Evolutionary conservation across 495 filamentous ascomycete genomes (phyloP).

Genomic region (Penicillium atrosanguineum): DNA sequence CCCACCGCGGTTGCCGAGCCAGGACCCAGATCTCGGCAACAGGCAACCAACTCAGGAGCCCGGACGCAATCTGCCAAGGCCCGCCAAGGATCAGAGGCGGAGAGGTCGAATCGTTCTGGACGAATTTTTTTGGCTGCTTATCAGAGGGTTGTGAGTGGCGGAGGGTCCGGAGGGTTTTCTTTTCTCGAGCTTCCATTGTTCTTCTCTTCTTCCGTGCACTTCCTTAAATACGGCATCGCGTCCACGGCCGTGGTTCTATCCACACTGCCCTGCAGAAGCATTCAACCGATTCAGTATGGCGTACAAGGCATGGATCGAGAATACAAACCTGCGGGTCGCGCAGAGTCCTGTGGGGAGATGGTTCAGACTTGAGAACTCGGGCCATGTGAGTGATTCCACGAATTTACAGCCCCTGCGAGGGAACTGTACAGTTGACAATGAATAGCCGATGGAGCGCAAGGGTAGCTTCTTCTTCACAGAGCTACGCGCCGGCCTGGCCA

Average conservation of each 20-base stretch:
- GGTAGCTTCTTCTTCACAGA: slow-evolving; percentile 77
- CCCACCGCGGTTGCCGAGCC: slow-evolving; percentile 19
- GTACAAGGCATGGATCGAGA: slow-evolving; percentile 47
- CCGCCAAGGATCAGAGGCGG: slow-evolving; percentile 22
- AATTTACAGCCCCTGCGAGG: too few relatives aligned
- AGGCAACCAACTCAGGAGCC: slow-evolving; percentile 10
- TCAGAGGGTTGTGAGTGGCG: slow-evolving; percentile 21
- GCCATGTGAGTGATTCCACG: slow-evolving; percentile 56
- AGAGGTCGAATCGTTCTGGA: slow-evolving; percentile 9
- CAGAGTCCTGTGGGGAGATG: slow-evolving; percentile 62
- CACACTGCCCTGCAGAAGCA: not conserved
- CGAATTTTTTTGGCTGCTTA: slow-evolving; percentile 23
- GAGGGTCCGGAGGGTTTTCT: slow-evolving; percentile 10
- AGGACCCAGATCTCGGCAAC: slow-evolving; percentile 16
- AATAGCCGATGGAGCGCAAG: slow-evolving; percentile 61
- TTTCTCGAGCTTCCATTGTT: slow-evolving; percentile 3
- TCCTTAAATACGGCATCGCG: slow-evolving; percentile 10
- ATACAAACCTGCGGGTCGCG: slow-evolving; percentile 54
- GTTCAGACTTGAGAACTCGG: slow-evolving; percentile 72
- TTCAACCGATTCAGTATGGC: slow-evolving; percentile 20
- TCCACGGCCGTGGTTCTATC: not conserved
- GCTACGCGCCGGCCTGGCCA: slow-evolving; percentile 72
- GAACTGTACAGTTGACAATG: not conserved
- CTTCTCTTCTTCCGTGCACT: slow-evolving; percentile 3
- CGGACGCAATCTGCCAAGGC: slow-evolving; percentile 14